These are phyloP conservation scores for Saksenaea vasiformis DNA, from an alignment of 371 early-diverging fungal genomes.

Conservation along the genomic window DNA sequence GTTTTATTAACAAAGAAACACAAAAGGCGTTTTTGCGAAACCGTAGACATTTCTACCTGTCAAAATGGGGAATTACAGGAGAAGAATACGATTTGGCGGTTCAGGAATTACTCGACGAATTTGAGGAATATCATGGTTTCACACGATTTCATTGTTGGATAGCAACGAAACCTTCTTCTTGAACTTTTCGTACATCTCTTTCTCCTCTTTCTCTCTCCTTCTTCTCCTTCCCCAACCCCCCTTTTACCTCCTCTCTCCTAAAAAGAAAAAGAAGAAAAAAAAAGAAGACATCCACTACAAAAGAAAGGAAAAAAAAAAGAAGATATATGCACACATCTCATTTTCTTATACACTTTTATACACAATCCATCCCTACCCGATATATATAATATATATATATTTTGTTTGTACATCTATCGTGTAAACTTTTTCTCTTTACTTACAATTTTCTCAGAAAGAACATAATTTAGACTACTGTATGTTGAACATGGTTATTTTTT, in stretches of 20 bases:
- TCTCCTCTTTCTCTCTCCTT: background rate
- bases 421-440: background rate
- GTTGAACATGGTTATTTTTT: background rate
- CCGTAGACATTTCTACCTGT: slow-evolving; percentile 29
- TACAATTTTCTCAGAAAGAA: background rate
- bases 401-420: too few relatives aligned
- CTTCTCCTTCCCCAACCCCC: background rate
- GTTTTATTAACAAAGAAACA: slow-evolving; percentile 53
- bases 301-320: too few relatives aligned
- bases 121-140: slow-evolving; percentile 45
- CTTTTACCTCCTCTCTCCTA: background rate
- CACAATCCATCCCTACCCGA: background rate
- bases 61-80: slow-evolving; percentile 43
- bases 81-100: slow-evolving; percentile 49
- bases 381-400: background rate
- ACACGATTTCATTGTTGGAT: slow-evolving; percentile 45
- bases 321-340: background rate
- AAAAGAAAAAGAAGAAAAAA: background rate
- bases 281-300: background rate
- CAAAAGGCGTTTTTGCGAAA: slow-evolving; percentile 40
- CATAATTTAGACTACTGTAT: background rate
- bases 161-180: slow-evolving; percentile 26
- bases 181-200: background rate
- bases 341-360: background rate
- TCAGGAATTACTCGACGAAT: slow-evolving; percentile 43